Evolutionary conservation across 1,284 basidiomycete species (phyloP).

Genomic region (Fomitopsis schrenkii): DNA sequence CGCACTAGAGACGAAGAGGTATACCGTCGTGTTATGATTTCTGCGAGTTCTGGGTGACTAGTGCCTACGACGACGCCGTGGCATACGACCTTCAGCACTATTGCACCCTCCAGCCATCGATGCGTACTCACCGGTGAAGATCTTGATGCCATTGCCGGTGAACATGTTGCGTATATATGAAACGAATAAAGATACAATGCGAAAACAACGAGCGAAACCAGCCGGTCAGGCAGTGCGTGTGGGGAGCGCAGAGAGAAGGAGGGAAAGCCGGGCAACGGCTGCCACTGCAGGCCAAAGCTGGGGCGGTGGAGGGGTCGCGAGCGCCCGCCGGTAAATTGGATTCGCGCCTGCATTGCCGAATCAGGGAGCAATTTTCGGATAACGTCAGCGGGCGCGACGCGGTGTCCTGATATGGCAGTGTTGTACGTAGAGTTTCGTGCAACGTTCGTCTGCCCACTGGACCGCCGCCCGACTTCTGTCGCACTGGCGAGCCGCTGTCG

Average conservation of each 20-base stretch:
- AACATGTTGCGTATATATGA: conserved; percentile 47
- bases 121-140: conserved; percentile 77
- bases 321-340: conserved; percentile 1
- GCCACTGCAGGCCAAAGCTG: background rate
- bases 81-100: background rate
- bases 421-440: background rate
- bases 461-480: background rate
- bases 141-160: conserved; percentile 83
- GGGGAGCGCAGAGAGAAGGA: conserved; percentile 7
- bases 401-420: background rate
- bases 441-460: background rate
- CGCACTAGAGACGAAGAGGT: background rate
- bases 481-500: background rate
- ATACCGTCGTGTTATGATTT: conserved; percentile 91
- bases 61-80: conserved; percentile 50
- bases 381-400: background rate
- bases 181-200: conserved; percentile 25
- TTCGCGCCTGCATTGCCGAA: background rate
- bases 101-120: conserved; percentile 5
- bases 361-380: background rate
- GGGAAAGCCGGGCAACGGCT: conserved; percentile 5
- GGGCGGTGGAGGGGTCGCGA: conserved; percentile 1
- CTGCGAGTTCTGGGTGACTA: conserved; percentile 94
- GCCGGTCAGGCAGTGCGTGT: conserved; percentile 11
- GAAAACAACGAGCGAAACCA: conserved; percentile 14